Evolutionary conservation across 306 rosid species (phyloP).

Genomic region (Delonix regia): DNA sequence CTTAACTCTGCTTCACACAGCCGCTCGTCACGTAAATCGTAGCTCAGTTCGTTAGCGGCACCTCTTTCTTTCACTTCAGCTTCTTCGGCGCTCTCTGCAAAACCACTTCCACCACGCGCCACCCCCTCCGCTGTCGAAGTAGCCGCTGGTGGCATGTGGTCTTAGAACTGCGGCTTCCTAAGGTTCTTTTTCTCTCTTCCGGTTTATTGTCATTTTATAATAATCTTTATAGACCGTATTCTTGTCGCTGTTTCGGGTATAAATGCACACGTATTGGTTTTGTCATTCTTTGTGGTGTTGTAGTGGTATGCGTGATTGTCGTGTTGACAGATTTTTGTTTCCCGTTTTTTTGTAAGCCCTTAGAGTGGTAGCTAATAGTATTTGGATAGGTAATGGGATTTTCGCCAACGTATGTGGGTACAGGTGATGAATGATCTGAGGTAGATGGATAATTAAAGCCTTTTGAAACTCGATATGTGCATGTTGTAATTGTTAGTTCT

Average conservation of each 20-base stretch:
- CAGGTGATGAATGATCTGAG: not conserved
- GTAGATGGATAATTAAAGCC: not conserved
- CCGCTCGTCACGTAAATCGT: not conserved
- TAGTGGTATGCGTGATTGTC: not conserved
- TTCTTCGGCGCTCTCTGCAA: not conserved
- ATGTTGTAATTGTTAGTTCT: not conserved
- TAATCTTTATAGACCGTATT: not conserved
- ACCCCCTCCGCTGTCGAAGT: not conserved
- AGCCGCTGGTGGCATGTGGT: not conserved
- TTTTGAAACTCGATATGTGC: not conserved
- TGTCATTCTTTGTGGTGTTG: not conserved
- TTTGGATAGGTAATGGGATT: not conserved
- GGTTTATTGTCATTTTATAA: not conserved
- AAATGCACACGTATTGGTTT: slow-evolving; percentile 18
- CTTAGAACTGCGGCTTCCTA: not conserved
- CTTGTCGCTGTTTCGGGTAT: slow-evolving; percentile 4
- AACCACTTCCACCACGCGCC: not conserved
- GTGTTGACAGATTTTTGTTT: not conserved
- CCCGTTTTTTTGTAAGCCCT: slow-evolving; percentile 6
- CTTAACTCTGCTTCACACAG: slow-evolving; percentile 23
- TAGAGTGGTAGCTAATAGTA: not conserved
- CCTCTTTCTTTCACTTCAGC: not conserved
- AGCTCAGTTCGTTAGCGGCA: not conserved
- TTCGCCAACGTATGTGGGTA: not conserved
- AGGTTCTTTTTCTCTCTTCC: slow-evolving; percentile 22